Percentiles rank a stretch among this genome's conserved stretches.
phyloP scores from a whole-genome alignment of 805 yeast species.

The Hanseniaspora vineae region DNA sequence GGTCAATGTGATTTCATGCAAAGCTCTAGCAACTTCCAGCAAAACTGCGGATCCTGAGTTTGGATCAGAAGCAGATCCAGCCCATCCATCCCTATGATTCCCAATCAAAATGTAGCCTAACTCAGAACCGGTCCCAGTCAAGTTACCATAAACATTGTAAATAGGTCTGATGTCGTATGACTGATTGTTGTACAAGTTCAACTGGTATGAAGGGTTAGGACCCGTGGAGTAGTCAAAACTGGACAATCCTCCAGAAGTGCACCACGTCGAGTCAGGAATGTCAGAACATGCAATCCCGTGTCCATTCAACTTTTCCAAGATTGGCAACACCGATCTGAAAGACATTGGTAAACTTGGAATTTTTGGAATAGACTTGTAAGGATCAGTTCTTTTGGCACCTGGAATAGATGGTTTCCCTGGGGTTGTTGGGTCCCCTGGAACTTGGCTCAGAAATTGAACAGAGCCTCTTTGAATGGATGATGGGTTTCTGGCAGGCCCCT shows the following conservation, averaged over 20 bases:
- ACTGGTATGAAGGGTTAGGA: slow-evolving; percentile 29
- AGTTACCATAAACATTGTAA: slow-evolving; percentile 48
- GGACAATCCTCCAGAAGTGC: slow-evolving; percentile 27
- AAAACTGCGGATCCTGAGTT: slow-evolving; percentile 59
- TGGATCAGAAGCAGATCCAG: slow-evolving; percentile 72
- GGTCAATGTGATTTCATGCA: slow-evolving; percentile 33
- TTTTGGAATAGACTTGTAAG: slow-evolving; percentile 37
- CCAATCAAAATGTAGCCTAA: slow-evolving; percentile 50
- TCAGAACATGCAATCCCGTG: slow-evolving; percentile 31
- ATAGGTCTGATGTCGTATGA: slow-evolving; percentile 48
- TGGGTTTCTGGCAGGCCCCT: slow-evolving; percentile 70
- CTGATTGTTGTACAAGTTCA: slow-evolving; percentile 50
- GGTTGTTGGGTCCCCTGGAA: slow-evolving; percentile 72
- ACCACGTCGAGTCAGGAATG: slow-evolving; percentile 19
- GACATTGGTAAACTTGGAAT: slow-evolving; percentile 67
- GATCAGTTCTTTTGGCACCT: slow-evolving; percentile 36
- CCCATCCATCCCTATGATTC: slow-evolving; percentile 75
- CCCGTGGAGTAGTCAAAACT: slow-evolving; percentile 40
- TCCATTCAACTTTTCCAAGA: slow-evolving; percentile 45
- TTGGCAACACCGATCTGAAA: slow-evolving; percentile 48
- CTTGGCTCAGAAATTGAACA: slow-evolving; percentile 43
- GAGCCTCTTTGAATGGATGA: slow-evolving; percentile 68
- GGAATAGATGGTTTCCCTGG: slow-evolving; percentile 53
- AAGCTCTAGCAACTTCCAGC: slow-evolving; percentile 49
- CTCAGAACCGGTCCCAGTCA: slow-evolving; percentile 36